Base-by-base conservation (phyloP, 2,329 filamentous ascomycete genomes). In the Alternaria longipes region DNA sequence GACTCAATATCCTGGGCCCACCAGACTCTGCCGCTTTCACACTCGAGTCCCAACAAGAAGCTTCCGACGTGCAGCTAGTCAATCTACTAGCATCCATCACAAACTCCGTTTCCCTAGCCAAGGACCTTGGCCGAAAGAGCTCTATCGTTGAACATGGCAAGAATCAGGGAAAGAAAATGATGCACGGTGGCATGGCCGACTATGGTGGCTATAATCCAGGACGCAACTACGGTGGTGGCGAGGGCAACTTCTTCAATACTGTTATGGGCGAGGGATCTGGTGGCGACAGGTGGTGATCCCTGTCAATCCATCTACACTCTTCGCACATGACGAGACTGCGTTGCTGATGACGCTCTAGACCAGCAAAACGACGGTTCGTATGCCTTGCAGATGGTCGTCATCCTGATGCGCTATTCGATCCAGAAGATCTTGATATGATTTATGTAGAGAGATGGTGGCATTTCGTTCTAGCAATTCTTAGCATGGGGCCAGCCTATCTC, bases 11-110 rank as follows among this genome's bases (percentile, higher is more conserved):
- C 18, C 86, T 97, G 55, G 88, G 90, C 5, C 93, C 94, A 3
- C 84, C 90, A 2, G 85, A 92, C 69, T 66, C 84, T 26, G 83
- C 84, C 44, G 84, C 87, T 0, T 92, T 94, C 73, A 84, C 89
- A 28, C 83, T 86, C 34, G 91, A 97, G 77, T 86, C 91, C 38
- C 83, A 90, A 38, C 88, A 90, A 54, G 91, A 97, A 80, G 85
- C 89, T 62, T 95, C 96, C 72, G 93, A 98, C 70, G 93, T 97
- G 28, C 85, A 90, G 56, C 85, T 97, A 3, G 86, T 96, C 51
- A 87, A 87, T 5, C 82, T 98, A 2, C 85, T 98, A 8, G 90
- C 91, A 45, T 85, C 87, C 22, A 85, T 97, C 30, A 89, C 94
- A 65, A 86, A 91, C 64, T 91, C 89, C 62, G 84, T 94, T 20